Conservation (phyloP, 2,329 filamentous ascomycete species). For the Dothiorella sarmentorum region DNA sequence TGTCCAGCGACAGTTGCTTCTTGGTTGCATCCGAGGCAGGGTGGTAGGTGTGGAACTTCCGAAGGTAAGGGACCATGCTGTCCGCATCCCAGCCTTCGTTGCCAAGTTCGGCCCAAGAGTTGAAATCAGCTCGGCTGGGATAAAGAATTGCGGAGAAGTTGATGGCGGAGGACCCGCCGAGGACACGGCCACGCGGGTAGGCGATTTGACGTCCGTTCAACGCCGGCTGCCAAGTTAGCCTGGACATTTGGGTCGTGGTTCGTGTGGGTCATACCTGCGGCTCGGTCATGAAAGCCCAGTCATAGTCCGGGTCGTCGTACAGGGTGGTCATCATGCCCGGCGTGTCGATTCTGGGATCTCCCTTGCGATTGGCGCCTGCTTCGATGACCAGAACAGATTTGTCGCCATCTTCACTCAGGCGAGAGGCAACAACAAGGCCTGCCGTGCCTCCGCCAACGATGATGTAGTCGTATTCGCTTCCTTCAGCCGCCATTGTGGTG, state of each 20-base stretch:
- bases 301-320: constrained; percentile 30
- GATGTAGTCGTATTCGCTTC: constrained; percentile 1
- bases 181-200: constrained; percentile 29
- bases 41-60: constrained; percentile 26
- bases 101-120: constrained; percentile 57
- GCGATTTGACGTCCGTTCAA: constrained; percentile 25
- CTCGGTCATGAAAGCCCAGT: constrained; percentile 31
- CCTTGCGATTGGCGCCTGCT: constrained; percentile 25
- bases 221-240: background rate
- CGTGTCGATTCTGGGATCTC: constrained; percentile 28
- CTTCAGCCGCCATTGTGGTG: background rate
- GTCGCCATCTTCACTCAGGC: constrained; percentile 28
- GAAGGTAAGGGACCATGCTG: constrained; percentile 28
- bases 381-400: constrained; percentile 23
- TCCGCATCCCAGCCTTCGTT: constrained; percentile 59
- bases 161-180: constrained; percentile 37
- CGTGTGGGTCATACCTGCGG: constrained; percentile 25
- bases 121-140: constrained; percentile 27
- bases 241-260: background rate
- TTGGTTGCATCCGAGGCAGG: constrained; percentile 17
- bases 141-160: constrained; percentile 30
- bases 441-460: constrained; percentile 22
- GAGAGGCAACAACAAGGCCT: constrained; percentile 20
- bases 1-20: constrained; percentile 17
- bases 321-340: constrained; percentile 25